phyloP scores from a whole-genome alignment of 306 rosid genomes.

The Ammopiptanthus mongolicus region DNA sequence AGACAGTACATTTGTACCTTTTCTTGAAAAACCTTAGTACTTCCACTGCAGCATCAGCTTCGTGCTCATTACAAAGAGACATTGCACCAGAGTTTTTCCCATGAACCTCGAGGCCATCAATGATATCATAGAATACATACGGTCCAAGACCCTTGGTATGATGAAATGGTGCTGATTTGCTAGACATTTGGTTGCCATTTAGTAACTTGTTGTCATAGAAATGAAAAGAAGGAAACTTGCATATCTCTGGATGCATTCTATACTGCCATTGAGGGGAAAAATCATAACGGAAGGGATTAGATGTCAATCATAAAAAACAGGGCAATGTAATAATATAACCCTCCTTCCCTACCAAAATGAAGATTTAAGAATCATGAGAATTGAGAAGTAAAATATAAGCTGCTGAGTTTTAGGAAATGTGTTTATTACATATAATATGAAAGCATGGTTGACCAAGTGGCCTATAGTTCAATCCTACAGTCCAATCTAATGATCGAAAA shows the following conservation, averaged over 20 bases:
- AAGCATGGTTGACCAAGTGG: background rate
- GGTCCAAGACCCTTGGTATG: constrained; percentile 76
- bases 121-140: constrained; percentile 73
- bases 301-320: constrained; percentile 10
- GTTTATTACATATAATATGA: background rate
- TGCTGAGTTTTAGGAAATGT: background rate
- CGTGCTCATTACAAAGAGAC: constrained; percentile 86
- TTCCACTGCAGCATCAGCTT: constrained; percentile 90
- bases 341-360: constrained; percentile 10
- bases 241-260: constrained; percentile 98
- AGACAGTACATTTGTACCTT: constrained; percentile 42
- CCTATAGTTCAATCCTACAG: background rate
- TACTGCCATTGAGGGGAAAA: constrained; percentile 57
- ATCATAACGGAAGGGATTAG: constrained; percentile 21
- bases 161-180: constrained; percentile 78
- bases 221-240: constrained; percentile 85
- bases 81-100: constrained; percentile 70
- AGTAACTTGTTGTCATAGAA: constrained; percentile 82
- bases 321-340: constrained; percentile 10
- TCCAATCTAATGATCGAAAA: background rate
- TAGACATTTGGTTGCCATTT: constrained; percentile 66
- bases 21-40: constrained; percentile 60
- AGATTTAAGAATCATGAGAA: background rate
- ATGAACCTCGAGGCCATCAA: constrained; percentile 71
- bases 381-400: background rate